Conservation (phyloP, 139 green algal genomes). For the Coelastrella sp. region DNA sequence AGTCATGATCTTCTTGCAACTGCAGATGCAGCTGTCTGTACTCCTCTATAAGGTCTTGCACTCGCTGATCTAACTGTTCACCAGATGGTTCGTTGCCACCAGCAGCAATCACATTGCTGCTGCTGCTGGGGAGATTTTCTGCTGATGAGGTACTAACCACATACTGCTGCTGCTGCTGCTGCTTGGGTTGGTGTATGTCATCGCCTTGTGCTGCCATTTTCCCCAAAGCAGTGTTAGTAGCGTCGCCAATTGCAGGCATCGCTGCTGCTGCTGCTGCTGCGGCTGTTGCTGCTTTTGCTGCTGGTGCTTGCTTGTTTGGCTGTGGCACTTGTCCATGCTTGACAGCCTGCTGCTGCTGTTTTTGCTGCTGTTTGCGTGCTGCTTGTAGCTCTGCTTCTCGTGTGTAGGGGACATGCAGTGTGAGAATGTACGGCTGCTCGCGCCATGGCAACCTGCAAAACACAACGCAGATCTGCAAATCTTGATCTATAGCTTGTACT, state of each 20-base stretch:
- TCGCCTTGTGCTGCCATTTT: background rate
- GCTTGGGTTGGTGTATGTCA: background rate
- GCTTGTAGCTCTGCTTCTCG: conserved; percentile 37
- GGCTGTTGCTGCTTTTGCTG: conserved; percentile 19
- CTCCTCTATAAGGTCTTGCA: conserved; percentile 24
- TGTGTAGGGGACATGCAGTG: conserved; percentile 65
- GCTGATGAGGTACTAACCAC: no score
- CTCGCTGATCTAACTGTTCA: conserved; percentile 11
- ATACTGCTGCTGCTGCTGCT: background rate
- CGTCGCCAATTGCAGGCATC: no score
- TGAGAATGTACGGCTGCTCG: conserved; percentile 64
- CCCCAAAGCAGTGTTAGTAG: no score
- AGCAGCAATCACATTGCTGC: background rate
- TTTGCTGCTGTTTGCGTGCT: conserved; percentile 5
- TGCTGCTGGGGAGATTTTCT: no score
- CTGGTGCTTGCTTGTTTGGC: background rate
- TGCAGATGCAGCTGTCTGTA: conserved; percentile 41
- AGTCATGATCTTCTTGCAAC: conserved; percentile 20
- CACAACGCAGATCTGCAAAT: background rate
- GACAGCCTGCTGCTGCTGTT: conserved; percentile 4
- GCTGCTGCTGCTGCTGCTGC: conserved; percentile 19
- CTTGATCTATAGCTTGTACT: no score
- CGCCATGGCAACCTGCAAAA: conserved; percentile 67
- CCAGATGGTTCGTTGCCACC: background rate
- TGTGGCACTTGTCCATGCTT: background rate